Base-by-base conservation (phyloP, 768 basidiomycete species). In the Psilocybe azurescens region DNA sequence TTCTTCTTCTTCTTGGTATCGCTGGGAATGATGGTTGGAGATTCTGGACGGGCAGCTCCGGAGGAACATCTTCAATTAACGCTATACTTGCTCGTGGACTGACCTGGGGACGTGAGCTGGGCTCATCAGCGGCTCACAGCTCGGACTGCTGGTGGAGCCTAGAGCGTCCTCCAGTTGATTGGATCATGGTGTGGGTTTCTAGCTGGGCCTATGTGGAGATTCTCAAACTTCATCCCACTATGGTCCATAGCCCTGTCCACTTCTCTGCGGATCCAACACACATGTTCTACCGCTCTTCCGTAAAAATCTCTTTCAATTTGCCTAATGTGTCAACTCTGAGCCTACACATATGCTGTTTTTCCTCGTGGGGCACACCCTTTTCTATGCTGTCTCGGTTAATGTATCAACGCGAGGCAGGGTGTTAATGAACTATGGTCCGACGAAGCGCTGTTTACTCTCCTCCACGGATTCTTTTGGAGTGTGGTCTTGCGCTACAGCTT, bases 271-370 rank as follows among this genome's bases (percentile, higher is more conserved):
- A 36, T 33, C 20, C 48, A 5, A 38, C n/a, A 14, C 30, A 33
- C 28, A 53, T 9, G 16, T 33, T 38, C 52, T 53, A 14, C 20
- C 33, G n/a, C 52, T 33, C 33, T 53, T 5, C 52, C 32, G 52
- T 11, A 38, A 32, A 52, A 30, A n/a, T 18, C 20, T 53, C 52
- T n/a, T 36, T 41, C 53, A 49, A 29, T 41, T 61, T 61, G 24
- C 60, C 60, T 61, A 51, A 51, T 56, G 36, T 50, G 44, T 61
- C 50, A 24, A 48, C 48, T 48, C 53, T 32, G 33, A 14, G 32
- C 8, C 41, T n/a, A 44, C 41, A 53, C 20, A 20, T 32, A 53
- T 36, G 52, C 6, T 52, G n/a, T 14, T 13, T 51, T 51, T 18
- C 5, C 33, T 20, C 52, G 9, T 5, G 30, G 30, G 3, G 36